Evolutionary conservation across 1,284 basidiomycete genomes (phyloP).

Genomic region (Tilletiopsis washingtonensis): DNA sequence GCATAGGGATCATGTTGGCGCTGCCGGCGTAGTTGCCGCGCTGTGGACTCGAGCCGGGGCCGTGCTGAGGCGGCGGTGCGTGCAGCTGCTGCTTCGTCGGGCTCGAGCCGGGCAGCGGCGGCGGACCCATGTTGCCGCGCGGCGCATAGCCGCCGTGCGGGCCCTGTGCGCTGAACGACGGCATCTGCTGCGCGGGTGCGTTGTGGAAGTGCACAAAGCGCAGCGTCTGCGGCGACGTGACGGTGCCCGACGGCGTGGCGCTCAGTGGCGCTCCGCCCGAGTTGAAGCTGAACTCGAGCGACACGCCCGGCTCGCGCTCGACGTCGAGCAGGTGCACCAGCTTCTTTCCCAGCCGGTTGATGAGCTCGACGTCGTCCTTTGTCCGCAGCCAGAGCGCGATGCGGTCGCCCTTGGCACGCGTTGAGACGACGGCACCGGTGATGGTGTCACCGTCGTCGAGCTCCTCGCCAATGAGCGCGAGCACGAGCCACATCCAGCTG

Average conservation of each 20-base stretch:
- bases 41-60: too few species aligned
- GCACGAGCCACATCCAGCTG: conserved; percentile 81
- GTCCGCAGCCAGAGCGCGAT: conserved; percentile 80
- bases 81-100: too few species aligned
- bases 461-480: conserved; percentile 84
- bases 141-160: background rate
- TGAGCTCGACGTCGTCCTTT: conserved; percentile 70
- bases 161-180: background rate
- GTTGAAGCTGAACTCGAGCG: conserved; percentile 61
- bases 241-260: background rate
- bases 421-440: conserved; percentile 70
- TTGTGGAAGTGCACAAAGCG: background rate
- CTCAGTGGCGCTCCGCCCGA: too few species aligned
- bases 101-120: too few species aligned
- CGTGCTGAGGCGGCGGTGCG: too few species aligned
- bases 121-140: background rate
- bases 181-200: background rate
- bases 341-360: conserved; percentile 74
- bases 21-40: too few species aligned
- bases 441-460: conserved; percentile 78
- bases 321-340: conserved; percentile 72
- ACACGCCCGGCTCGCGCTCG: conserved; percentile 67
- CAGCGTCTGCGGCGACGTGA: background rate
- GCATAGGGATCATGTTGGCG: too few species aligned
- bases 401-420: conserved; percentile 75